Evolutionary conservation across 345 rosid species (phyloP), one percentile per base, ranked within the genome.

Genomic region (Eucalyptus albens): DNA sequence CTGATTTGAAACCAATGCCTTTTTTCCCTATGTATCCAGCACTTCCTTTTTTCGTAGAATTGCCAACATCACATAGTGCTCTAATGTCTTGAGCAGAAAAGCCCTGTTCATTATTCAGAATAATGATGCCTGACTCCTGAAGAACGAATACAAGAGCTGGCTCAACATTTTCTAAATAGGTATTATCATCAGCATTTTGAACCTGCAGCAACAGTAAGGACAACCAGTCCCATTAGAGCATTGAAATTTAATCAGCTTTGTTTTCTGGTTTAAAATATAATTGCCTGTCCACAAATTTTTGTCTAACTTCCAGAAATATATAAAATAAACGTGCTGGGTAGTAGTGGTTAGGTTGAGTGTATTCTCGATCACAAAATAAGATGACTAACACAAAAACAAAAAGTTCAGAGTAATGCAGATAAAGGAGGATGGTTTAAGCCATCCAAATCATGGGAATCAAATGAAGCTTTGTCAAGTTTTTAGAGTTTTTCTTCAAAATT

Each of bases 1-100:
- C 99, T 88, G 99, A 97, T 94, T 97, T 97, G 92, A 97, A 97
- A 91, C 99, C 99, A 91, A 97, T 97, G 92, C 99, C 99, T 92
- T 97, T 97, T 94, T 96, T 94, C 91, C 99, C 99, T 62, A 97
- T 96, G 92, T 96, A 97, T 77, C 99, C 99, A 91, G 92, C 50
- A 85, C 93, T 93, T 90, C 96, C 97, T 89, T 95, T 95, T 92
- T 97, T 96, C 55, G 99, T 97, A 33, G 99, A 97, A 91, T 91
- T 96, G 88, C 99, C 99, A 93, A 97, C 96, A 93, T 97, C 99
- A 92, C 99, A 96, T 88, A 97, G 95, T 44, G 99, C 98, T 94
- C 94, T 95, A 89, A 97, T 95, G 93, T 97, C 95, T 92, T 95
- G 93, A 90, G 98, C 93, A 89, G 95, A 93, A 93, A 97, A 96